These are phyloP conservation scores for Lipomyces starkeyi DNA, from an alignment of 805 yeast species.

Conservation along the genomic window DNA sequence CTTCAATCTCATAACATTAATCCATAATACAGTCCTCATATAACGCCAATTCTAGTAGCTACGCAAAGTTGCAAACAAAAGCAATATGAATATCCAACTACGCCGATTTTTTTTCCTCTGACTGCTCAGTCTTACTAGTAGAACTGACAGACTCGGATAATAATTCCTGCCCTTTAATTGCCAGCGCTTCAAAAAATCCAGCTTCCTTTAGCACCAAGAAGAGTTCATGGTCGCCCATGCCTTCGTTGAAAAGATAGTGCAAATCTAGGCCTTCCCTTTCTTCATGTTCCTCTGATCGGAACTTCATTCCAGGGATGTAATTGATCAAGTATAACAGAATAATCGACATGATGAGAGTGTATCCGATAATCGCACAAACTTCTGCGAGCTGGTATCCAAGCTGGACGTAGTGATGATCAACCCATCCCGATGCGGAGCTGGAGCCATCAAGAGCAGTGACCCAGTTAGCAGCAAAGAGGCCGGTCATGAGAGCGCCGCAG, in stretches of 20 bases:
- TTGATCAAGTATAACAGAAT: slow-evolving; percentile 69
- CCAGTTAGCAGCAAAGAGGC: slow-evolving; percentile 87
- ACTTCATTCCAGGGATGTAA: slow-evolving; percentile 75
- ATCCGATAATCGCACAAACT: slow-evolving; percentile 66
- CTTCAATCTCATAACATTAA: too few relatives aligned
- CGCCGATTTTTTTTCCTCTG: not conserved
- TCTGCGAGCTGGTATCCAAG: slow-evolving; percentile 89
- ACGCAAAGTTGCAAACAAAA: not conserved
- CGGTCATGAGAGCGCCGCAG: slow-evolving; percentile 80
- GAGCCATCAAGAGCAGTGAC: slow-evolving; percentile 72
- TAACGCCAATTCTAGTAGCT: not conserved
- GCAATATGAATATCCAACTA: not conserved
- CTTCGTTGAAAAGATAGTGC: slow-evolving; percentile 14
- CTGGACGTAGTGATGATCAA: slow-evolving; percentile 80
- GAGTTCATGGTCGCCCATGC: slow-evolving; percentile 23
- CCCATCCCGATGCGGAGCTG: slow-evolving; percentile 67
- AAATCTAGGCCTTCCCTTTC: slow-evolving; percentile 87
- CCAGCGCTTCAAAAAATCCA: slow-evolving; percentile 10
- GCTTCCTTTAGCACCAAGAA: slow-evolving; percentile 12
- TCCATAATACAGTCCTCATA: not conserved
- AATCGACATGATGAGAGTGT: slow-evolving; percentile 77
- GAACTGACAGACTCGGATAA: not conserved
- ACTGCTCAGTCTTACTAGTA: not conserved
- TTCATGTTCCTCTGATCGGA: slow-evolving; percentile 82
- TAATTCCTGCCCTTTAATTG: slow-evolving; percentile 7